Evolutionary conservation across 2,329 filamentous ascomycete genomes (phyloP).

Genomic region (Stachybotrys elegans): DNA sequence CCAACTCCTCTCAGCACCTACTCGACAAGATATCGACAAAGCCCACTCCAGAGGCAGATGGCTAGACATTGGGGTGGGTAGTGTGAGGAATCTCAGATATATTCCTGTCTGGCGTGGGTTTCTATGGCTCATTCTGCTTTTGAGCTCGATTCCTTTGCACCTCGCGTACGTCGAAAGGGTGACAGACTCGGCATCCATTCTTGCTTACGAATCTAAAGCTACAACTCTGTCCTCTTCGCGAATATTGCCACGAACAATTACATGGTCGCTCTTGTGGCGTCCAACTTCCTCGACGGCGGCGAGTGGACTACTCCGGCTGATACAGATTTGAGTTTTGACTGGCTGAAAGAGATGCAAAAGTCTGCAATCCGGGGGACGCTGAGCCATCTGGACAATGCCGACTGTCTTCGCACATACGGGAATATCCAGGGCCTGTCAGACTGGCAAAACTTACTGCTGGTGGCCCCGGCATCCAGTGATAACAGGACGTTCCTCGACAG

Average conservation of each 20-base stretch:
- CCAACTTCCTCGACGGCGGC: not conserved
- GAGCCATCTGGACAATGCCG: not conserved
- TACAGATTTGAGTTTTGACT: too few species aligned
- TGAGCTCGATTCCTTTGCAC: slow-evolving; percentile 5
- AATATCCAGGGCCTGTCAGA: not conserved
- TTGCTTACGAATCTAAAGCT: too few species aligned
- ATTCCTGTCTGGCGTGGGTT: not conserved
- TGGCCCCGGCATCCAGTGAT: not conserved
- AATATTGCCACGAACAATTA: not conserved
- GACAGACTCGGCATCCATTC: too few species aligned
- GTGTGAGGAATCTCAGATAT: slow-evolving; percentile 6
- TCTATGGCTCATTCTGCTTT: slow-evolving; percentile 1
- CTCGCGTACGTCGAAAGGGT: too few species aligned
- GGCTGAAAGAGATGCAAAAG: not conserved
- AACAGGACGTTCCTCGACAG: not conserved
- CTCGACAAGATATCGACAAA: slow-evolving; percentile 19
- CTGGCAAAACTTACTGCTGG: not conserved
- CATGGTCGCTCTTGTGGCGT: not conserved
- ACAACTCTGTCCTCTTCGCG: not conserved
- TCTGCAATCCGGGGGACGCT: not conserved
- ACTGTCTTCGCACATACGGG: not conserved
- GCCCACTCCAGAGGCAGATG: slow-evolving; percentile 6
- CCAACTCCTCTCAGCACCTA: slow-evolving; percentile 25
- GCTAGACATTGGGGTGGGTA: slow-evolving; percentile 12
- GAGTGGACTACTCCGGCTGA: not conserved